Base-by-base conservation (phyloP, 2,329 filamentous ascomycete species). In the Fonsecaea pugnacius region DNA sequence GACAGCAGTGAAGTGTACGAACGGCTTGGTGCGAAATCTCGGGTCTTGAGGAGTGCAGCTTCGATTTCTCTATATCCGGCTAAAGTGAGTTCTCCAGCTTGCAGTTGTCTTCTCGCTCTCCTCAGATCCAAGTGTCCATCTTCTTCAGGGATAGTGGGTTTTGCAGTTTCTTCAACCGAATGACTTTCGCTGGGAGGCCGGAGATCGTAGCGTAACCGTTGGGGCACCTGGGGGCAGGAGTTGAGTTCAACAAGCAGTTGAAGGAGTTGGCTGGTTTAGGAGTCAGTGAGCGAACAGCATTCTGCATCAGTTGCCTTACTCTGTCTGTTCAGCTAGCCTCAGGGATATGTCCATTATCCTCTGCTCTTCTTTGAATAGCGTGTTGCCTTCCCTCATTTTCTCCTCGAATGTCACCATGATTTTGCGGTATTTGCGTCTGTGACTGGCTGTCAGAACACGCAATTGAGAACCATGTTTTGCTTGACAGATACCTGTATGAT, bases 201-300 rank as follows among this genome's bases (percentile, higher is more conserved):
- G 63, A 97, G 80, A 72, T 94, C 89, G 78, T 92, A 89, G 71
- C 91, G 90, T 72, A 90, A 87, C 63, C 89, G 84, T 32, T 87
- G 81, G 10, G 91, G 87, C 51, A 98, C 87, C 75, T 95, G 91
- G 21, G 89, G 82, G 50, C 87, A 90, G 58, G 91, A 87, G 79
- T 99, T 99, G 79, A 97, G 85, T 73, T 97, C 93, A 67, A 96
- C 84, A 36, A 98, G 86, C 10, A 97, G 80, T 72, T 98, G 94
- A 60, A 97, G 86, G 36, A 98, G 80, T 76, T 93, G 92, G 77
- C 93, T 97, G 55, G 4, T 3, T 55, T 53, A 36, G 53, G 67
- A 51, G 68, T 60, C 35, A 53, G 36, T 70, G 60, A 70, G 62
- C 60, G 16, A 36, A 14, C 12, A 14, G 33, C 16, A 21, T 16